A percentile compares a stretch with the other conserved stretches of the same genome.
These are phyloP conservation scores for Paratinospora sagittata DNA, from an alignment of 164 flowering plant species.

Conservation along the genomic window DNA sequence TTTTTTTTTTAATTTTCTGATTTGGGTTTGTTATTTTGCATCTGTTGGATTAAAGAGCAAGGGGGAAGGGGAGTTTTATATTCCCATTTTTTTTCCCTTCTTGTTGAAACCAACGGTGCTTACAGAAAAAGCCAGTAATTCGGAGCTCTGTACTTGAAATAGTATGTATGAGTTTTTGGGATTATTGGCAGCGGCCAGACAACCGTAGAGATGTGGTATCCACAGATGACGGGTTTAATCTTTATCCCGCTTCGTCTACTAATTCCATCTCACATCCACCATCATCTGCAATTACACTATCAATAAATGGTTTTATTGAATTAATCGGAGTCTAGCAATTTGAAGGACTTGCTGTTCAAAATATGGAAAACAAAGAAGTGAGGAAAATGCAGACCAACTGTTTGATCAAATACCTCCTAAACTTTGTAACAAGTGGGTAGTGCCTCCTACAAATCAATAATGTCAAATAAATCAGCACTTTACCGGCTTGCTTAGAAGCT, in stretches of 20 bases:
- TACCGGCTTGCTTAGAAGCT: too few relatives aligned
- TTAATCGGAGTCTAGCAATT: too few relatives aligned
- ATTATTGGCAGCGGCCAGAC: constrained; percentile 64
- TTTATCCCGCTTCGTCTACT: constrained; percentile 47
- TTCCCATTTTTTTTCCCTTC: neutral
- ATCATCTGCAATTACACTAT: constrained; percentile 16
- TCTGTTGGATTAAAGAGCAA: constrained; percentile 9
- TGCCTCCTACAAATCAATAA: too few relatives aligned
- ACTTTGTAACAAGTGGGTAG: neutral
- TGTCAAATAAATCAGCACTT: too few relatives aligned
- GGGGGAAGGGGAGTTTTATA: neutral
- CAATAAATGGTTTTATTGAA: neutral
- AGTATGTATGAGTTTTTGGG: neutral
- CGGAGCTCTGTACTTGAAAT: too few relatives aligned
- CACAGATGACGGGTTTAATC: constrained; percentile 46
- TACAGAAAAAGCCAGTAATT: constrained; percentile 28
- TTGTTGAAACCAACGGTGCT: constrained; percentile 22
- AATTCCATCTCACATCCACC: constrained; percentile 45
- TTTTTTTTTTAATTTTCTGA: neutral
- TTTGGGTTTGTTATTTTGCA: constrained; percentile 10
- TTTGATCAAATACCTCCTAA: too few relatives aligned
- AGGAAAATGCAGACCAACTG: too few relatives aligned
- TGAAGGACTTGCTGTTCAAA: too few relatives aligned
- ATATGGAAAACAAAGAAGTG: too few relatives aligned
- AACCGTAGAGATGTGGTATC: constrained; percentile 71